Conservation (phyloP, 2,329 filamentous ascomycete genomes). For the Dactylellina haptotyla region DNA sequence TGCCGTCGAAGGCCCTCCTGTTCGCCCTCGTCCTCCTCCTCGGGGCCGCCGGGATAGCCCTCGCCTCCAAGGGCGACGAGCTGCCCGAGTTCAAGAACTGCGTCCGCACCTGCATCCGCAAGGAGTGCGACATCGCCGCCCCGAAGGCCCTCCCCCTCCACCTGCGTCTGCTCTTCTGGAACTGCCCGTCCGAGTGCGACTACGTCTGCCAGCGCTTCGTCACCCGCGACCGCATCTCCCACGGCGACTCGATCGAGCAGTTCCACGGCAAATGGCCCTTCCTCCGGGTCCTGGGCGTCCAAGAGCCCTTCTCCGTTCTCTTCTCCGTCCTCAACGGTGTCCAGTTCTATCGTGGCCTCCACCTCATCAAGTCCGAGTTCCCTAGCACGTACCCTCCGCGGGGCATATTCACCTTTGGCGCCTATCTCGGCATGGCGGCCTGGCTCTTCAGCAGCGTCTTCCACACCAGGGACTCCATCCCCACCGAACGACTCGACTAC, state of each 20-base stretch:
- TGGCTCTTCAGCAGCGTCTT: slow-evolving; percentile 93
- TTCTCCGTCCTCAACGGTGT: slow-evolving; percentile 92
- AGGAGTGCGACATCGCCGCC: slow-evolving; percentile 32
- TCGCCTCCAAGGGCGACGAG: slow-evolving; percentile 83
- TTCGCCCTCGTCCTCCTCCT: slow-evolving; percentile 61
- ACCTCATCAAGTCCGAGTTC: slow-evolving; percentile 74
- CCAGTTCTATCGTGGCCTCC: slow-evolving; percentile 82
- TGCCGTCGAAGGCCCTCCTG: slow-evolving; percentile 59
- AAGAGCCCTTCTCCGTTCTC: slow-evolving; percentile 92
- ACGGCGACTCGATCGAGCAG: slow-evolving; percentile 78
- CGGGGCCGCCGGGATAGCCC: too few species aligned
- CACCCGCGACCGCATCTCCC: slow-evolving; percentile 75
- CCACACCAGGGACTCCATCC: slow-evolving; percentile 83
- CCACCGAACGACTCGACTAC: slow-evolving; percentile 96
- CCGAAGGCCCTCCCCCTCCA: slow-evolving; percentile 68
- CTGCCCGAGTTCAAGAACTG: slow-evolving; percentile 89
- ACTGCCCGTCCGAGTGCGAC: slow-evolving; percentile 93
- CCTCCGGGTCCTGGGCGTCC: slow-evolving; percentile 85
- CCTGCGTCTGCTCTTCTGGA: slow-evolving; percentile 89
- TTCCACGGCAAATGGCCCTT: slow-evolving; percentile 99
- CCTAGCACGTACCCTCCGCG: slow-evolving; percentile 76
- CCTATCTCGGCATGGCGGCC: slow-evolving; percentile 80
- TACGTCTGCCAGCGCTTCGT: slow-evolving; percentile 96
- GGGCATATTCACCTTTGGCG: slow-evolving; percentile 80
- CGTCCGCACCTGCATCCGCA: slow-evolving; percentile 63